Evolutionary conservation across 1,139 yeast species (phyloP).

Genomic region (Nakaseomyces delphensis): DNA sequence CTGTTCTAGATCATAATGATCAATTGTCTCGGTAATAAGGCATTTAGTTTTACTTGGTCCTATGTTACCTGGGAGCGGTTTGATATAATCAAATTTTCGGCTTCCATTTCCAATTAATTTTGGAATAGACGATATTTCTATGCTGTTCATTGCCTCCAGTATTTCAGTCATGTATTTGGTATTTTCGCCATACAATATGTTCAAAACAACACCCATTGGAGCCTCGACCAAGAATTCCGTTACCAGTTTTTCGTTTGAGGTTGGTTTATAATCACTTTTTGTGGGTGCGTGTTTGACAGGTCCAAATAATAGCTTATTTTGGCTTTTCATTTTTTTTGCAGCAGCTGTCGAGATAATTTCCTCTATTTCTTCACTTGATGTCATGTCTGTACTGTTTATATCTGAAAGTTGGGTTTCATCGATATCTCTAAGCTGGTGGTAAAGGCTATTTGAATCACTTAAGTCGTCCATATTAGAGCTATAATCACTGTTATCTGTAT

Average conservation of each 20-base stretch:
- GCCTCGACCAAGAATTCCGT: slow-evolving; percentile 56
- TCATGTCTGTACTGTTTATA: slow-evolving; percentile 21
- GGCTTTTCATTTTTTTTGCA: slow-evolving; percentile 7
- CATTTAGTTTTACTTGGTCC: slow-evolving; percentile 94
- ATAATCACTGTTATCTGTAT: slow-evolving; percentile 16
- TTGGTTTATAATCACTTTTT: slow-evolving; percentile 41
- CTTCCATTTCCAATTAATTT: slow-evolving; percentile 35
- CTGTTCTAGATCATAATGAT: slow-evolving; percentile 49
- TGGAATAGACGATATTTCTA: slow-evolving; percentile 53
- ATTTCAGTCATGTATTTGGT: slow-evolving; percentile 42
- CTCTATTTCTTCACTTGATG: slow-evolving; percentile 25
- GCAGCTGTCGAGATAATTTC: slow-evolving; percentile 14
- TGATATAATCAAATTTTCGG: slow-evolving; percentile 61
- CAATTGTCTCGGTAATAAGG: slow-evolving; percentile 58
- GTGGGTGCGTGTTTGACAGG: slow-evolving; percentile 50
- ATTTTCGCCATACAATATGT: slow-evolving; percentile 66
- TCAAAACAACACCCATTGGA: slow-evolving; percentile 70
- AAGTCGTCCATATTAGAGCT: slow-evolving; percentile 12
- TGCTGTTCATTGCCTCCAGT: slow-evolving; percentile 62
- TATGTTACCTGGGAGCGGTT: slow-evolving; percentile 73
- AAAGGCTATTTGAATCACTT: slow-evolving; percentile 9
- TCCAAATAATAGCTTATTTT: slow-evolving; percentile 16
- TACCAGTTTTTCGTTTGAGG: slow-evolving; percentile 53
- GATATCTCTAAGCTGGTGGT: slow-evolving; percentile 7
- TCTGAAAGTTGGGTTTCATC: slow-evolving; percentile 7